Evolutionary conservation across 2,329 filamentous ascomycete species (phyloP), one percentile per base, ranked within the genome.

Genomic region (Xylariaceae sp.): DNA sequence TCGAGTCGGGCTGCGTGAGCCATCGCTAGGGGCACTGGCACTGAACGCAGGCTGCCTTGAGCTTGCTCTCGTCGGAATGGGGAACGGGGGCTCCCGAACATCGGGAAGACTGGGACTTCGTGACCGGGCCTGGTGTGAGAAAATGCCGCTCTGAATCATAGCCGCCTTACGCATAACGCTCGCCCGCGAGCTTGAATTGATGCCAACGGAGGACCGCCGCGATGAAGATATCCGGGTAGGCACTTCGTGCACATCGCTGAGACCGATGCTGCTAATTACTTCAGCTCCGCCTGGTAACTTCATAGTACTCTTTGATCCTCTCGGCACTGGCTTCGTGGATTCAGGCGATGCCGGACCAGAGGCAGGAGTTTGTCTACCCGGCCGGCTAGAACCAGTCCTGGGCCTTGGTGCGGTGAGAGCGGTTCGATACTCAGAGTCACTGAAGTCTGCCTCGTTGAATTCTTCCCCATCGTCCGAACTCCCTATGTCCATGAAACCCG

Each of bases 1-100:
- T 21, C 77, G 73, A 1, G 83, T 88, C 1, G 88, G 88, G 57
- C 87, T 95, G 47, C 79, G 75, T 28, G 80, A 81, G 3, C 85
- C 85, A 46, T 95, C 88, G 45, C 76, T 78, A 1, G 73, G 70
- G 3, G 70, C 69, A 57, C 85, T 88, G 35, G 74, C 68, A 50
- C 75, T 82, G 43, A 80, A 63, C 1, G 79, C 76, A 15, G 82
- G 74, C 53, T 83, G 81, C 43, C 88, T 79, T 5, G 89, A 98
- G 62, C 90, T 97, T 19, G 87, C 85, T 40, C 92, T 74, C 3
- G 82, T 83, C 0, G 92, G 92, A 5, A 98, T 94, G 0, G 92
- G 89, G 67, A 94, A 96, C 1, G 92, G 92, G 18, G 92, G 89
- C 36, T 78, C 71, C 19, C 61, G 66, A 38, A 67, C 44, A 44